Evolutionary conservation across 1,284 basidiomycete genomes (phyloP).

Genomic region (Afroboletus lepidellus): DNA sequence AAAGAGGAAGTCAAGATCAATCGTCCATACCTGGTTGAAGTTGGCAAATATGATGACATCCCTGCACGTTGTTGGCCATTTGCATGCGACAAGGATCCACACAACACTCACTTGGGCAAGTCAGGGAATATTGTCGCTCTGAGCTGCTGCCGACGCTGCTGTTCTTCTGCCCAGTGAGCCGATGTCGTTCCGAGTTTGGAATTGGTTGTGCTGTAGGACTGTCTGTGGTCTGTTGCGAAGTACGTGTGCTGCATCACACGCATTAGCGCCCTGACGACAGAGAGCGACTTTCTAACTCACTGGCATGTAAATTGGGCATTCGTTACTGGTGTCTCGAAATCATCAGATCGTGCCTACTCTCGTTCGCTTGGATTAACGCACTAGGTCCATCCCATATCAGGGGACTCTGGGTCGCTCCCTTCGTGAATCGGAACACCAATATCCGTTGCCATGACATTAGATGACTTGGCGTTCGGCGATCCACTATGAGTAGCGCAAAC

Average conservation of each 20-base stretch:
- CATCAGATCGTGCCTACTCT: slow-evolving; percentile 11
- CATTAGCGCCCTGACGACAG: slow-evolving; percentile 1
- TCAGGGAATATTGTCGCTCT: slow-evolving; percentile 48
- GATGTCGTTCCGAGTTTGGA: slow-evolving; percentile 19
- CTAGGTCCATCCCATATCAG: slow-evolving; percentile 53
- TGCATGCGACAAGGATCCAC: neutral
- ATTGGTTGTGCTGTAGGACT: slow-evolving; percentile 36
- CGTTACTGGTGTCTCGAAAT: slow-evolving; percentile 30
- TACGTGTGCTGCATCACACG: slow-evolving; percentile 45
- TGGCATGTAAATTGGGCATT: slow-evolving; percentile 55
- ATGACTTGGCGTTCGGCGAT: slow-evolving; percentile 2
- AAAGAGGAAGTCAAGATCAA: slow-evolving; percentile 1
- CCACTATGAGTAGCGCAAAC: slow-evolving; percentile 25
- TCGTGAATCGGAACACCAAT: slow-evolving; percentile 40
- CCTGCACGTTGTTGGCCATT: slow-evolving; percentile 23
- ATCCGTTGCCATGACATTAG: slow-evolving; percentile 15
- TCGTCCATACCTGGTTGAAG: slow-evolving; percentile 54
- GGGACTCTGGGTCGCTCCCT: slow-evolving; percentile 51
- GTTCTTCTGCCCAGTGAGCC: slow-evolving; percentile 48
- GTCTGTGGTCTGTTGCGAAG: slow-evolving; percentile 63
- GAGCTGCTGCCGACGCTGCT: slow-evolving; percentile 44
- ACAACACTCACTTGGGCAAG: slow-evolving; percentile 42
- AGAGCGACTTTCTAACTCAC: slow-evolving; percentile 22
- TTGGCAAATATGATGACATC: slow-evolving; percentile 59
- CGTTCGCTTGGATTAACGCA: slow-evolving; percentile 29